Percentiles rank a stretch among this genome's conserved stretches.
Evolutionary conservation across 208 protist genomes (phyloP).

Genomic region (Trypanosoma theileri): DNA sequence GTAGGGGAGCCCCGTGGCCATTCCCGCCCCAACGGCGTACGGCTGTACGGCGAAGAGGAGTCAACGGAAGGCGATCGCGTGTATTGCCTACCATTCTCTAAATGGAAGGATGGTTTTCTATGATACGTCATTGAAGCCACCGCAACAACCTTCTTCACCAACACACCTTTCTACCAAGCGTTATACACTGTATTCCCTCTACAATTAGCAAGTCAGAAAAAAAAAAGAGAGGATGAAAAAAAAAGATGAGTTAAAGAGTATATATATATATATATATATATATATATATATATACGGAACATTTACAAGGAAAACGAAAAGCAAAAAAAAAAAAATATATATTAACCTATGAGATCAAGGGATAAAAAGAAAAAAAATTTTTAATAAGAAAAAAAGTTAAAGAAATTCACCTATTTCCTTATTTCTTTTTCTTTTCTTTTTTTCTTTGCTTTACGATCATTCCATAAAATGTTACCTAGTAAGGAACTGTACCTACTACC

Average conservation of each 20-base stretch:
- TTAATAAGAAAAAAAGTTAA: background rate
- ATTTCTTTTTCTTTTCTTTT: background rate
- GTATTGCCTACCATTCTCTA: slow-evolving; percentile 6
- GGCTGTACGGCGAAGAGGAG: slow-evolving; percentile 4
- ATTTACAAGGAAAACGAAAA: background rate
- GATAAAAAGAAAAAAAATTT: too few relatives aligned
- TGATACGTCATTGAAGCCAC: slow-evolving; percentile 13
- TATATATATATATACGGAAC: slow-evolving; percentile 14
- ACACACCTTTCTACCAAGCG: background rate
- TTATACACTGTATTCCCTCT: background rate
- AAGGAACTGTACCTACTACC: background rate
- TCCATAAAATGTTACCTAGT: too few relatives aligned
- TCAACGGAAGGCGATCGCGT: slow-evolving; percentile 15
- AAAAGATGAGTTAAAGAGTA: background rate
- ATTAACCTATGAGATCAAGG: background rate
- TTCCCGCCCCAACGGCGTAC: slow-evolving; percentile 17
- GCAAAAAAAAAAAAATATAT: slow-evolving; percentile 4
- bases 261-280: slow-evolving; percentile 17
- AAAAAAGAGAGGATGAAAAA: background rate
- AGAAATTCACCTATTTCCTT: background rate
- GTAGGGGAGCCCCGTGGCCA: slow-evolving; percentile 13
- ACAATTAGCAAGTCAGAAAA: slow-evolving; percentile 7
- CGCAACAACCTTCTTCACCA: too few relatives aligned
- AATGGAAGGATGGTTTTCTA: background rate
- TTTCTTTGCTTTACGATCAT: background rate